phyloP scores from a whole-genome alignment of 75 land plant genomes.

The Pinus taeda region DNA sequence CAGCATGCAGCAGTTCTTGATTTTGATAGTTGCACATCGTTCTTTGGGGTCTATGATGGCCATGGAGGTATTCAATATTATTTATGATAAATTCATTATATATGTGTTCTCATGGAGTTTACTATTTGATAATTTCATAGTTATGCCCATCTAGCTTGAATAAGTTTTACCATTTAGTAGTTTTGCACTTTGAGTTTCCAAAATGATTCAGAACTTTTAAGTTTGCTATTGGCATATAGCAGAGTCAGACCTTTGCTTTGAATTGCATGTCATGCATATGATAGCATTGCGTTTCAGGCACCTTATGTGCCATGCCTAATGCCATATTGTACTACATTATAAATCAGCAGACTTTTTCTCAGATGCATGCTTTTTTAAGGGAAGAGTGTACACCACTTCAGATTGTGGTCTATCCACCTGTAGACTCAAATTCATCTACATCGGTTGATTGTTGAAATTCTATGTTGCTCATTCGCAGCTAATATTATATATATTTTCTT shows the following conservation, averaged over 20 bases:
- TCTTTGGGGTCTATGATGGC: slow-evolving; percentile 50
- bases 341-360: no score
- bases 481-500: background rate
- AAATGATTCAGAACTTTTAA: no score
- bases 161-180: no score
- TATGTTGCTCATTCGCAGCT: background rate
- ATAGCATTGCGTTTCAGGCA: no score
- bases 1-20: slow-evolving; percentile 42
- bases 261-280: no score
- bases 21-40: slow-evolving; percentile 31
- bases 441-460: background rate
- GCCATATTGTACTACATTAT: no score
- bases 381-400: no score
- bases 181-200: no score
- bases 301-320: no score
- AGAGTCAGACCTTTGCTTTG: no score
- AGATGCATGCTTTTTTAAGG: no score
- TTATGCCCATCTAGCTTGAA: background rate
- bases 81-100: background rate
- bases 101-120: background rate
- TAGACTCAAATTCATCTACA: background rate
- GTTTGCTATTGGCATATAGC: no score
- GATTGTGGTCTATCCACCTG: background rate
- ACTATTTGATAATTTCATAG: background rate
- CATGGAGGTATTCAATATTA: slow-evolving; percentile 35